Percentiles rank a stretch among this genome's conserved stretches.
These are phyloP conservation scores for Musa schizocarpa DNA, from an alignment of 176 grass and related monocot genomes.

Conservation along the genomic window DNA sequence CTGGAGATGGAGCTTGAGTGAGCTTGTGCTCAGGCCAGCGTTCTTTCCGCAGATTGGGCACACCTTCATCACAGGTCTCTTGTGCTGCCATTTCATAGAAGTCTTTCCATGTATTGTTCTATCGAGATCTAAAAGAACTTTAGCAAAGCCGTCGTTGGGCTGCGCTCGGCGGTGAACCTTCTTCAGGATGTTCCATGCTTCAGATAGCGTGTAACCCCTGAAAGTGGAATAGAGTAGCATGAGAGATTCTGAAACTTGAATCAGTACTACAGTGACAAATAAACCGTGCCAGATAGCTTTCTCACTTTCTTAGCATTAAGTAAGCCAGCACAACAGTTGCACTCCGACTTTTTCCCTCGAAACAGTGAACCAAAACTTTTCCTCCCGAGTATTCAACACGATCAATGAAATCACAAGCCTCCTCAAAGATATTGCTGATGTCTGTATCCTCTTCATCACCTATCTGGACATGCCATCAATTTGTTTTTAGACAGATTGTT, in stretches of 20 bases:
- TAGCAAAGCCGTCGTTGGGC: slow-evolving; percentile 79
- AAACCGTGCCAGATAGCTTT: not conserved
- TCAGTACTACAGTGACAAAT: not conserved
- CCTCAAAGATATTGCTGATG: slow-evolving; percentile 81
- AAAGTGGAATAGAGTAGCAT: not conserved
- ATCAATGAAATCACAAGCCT: slow-evolving; percentile 63
- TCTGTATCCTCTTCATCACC: slow-evolving; percentile 84
- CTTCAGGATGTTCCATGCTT: slow-evolving; percentile 77
- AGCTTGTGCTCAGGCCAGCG: slow-evolving; percentile 86
- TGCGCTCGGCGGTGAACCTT: slow-evolving; percentile 73
- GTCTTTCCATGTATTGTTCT: slow-evolving; percentile 62
- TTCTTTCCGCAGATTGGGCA: slow-evolving; percentile 81
- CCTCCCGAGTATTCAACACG: slow-evolving; percentile 41
- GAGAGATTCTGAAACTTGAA: not conserved
- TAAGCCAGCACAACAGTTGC: slow-evolving; percentile 75
- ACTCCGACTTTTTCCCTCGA: slow-evolving; percentile 94
- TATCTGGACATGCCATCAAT: slow-evolving; percentile 36
- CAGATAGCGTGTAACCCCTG: slow-evolving; percentile 59
- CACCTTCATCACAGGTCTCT: slow-evolving; percentile 80
- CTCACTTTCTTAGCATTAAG: slow-evolving; percentile 88
- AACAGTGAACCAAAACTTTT: slow-evolving; percentile 89
- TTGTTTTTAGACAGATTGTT: not conserved
- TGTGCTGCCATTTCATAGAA: slow-evolving; percentile 93
- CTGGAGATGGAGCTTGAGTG: slow-evolving; percentile 85
- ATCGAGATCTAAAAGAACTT: slow-evolving; percentile 61